These are phyloP conservation scores for Penicillium angulare DNA, from an alignment of 495 filamentous ascomycete species.

Conservation along the genomic window DNA sequence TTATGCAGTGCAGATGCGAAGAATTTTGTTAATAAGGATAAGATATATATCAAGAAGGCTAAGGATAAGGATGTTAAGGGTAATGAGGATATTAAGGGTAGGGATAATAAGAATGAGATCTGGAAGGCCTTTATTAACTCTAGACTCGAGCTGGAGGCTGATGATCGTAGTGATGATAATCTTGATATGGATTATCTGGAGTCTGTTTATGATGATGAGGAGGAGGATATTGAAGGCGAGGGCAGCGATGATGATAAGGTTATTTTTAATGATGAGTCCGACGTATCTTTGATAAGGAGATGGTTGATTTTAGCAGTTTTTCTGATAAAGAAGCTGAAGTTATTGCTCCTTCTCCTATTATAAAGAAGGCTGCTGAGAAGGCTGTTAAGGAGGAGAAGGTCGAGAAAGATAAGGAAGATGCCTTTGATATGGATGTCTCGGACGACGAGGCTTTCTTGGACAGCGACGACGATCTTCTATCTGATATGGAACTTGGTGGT, in stretches of 20 bases:
- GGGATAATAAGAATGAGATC: constrained; percentile 66
- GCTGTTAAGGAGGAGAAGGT: constrained; percentile 44
- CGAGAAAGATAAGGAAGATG: constrained; percentile 44
- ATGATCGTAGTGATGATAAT: constrained; percentile 59
- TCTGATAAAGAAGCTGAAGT: constrained; percentile 25
- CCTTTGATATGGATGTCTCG: constrained; percentile 51
- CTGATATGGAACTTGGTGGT: constrained; percentile 47
- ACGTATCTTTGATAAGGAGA: constrained; percentile 47
- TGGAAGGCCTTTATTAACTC: constrained; percentile 90
- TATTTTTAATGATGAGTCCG: constrained; percentile 48
- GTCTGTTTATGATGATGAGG: constrained; percentile 50
- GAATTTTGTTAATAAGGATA: constrained; percentile 67
- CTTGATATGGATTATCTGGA: constrained; percentile 66
- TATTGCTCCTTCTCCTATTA: constrained; percentile 20
- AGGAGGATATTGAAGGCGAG: constrained; percentile 50
- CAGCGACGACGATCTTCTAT: constrained; percentile 55
- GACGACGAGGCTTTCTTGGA: constrained; percentile 53
- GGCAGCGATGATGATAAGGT: constrained; percentile 54
- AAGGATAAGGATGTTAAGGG: constrained; percentile 37
- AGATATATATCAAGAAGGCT: constrained; percentile 59
- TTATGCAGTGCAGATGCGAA: no score
- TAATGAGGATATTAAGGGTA: constrained; percentile 31
- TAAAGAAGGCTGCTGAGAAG: constrained; percentile 39
- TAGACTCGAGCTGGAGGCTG: constrained; percentile 71
- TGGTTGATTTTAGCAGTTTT: constrained; percentile 48